Evolutionary conservation across 768 basidiomycete species (phyloP), one percentile per base, ranked within the genome.

Genomic region (Arthromyces matolae): DNA sequence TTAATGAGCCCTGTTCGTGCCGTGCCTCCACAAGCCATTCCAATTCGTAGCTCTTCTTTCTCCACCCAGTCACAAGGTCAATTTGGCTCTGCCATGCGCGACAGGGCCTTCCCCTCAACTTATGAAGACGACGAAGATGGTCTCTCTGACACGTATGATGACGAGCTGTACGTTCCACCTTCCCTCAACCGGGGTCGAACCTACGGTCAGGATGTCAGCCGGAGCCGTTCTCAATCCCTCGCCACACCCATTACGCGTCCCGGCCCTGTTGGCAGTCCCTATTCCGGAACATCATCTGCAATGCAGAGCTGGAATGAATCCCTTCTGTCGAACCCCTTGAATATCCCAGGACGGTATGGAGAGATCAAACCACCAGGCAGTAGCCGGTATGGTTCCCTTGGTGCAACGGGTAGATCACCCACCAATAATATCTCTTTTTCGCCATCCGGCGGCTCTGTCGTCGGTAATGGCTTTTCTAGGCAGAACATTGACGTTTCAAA

Each of bases 51-150:
- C 55, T 79, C 84, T 31, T 88, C 85, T 35, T 86, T 84, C 63
- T 84, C 83, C 20, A 60, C 76, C 9, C 71, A 77, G 47, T 66
- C 73, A 29, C 80, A 80, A 54, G 60, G 69, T 52, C 75, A 78
- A 38, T 84, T 87, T 60, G 67, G 76, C 18, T 80, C 83, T 22
- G 71, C 77, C 31, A 81, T 87, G 78, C 80, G 84, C 33, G 84
- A 83, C 45, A 69, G 80, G 25, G 62, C 71, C 8, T 89, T 90
- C 64, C 77, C 83, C 5, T 87, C 85, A 19, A 90, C 86, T 1
- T 80, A 86, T 55, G 89, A 90, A 67, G 87, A 90, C 55, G 88
- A 90, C 63, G 88, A 90, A 65, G 85, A 86, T 44, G 68, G 64
- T 7, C 66, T 80, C 19, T 78, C 77, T 40, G 84, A 86, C 60